These are phyloP conservation scores for Mortierella sp. DNA, from an alignment of 371 early-diverging fungal species.

Conservation along the genomic window DNA sequence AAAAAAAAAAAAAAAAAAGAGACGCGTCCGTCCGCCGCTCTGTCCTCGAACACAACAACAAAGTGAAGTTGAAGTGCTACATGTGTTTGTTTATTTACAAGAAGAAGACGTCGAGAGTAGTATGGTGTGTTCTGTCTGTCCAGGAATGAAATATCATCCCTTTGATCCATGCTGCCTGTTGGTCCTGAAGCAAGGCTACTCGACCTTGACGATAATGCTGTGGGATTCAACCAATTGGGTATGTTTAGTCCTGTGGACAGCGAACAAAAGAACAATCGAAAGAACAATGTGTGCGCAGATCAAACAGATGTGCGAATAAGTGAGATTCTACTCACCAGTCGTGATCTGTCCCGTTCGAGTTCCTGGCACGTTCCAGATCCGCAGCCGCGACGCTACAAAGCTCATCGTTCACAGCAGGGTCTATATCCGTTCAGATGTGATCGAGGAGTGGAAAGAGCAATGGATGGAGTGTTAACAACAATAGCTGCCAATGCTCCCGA, in stretches of 20 bases:
- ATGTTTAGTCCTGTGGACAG: background rate
- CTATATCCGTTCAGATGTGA: constrained; percentile 25
- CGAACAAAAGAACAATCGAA: background rate
- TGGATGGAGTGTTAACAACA: background rate
- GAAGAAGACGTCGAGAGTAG: background rate
- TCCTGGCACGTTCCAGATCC: constrained; percentile 72
- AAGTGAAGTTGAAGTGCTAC: background rate
- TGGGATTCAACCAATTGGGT: background rate
- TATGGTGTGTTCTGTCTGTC: background rate
- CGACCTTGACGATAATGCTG: constrained; percentile 8
- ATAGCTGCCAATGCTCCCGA: too few relatives aligned
- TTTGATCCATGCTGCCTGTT: background rate
- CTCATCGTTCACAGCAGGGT: constrained; percentile 74
- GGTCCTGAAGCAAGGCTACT: background rate
- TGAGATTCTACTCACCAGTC: constrained; percentile 67
- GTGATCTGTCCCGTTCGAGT: constrained; percentile 76
- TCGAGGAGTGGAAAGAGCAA: background rate
- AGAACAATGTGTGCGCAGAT: background rate
- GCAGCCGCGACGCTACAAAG: constrained; percentile 73
- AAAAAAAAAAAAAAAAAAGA: background rate
- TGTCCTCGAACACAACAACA: too few relatives aligned
- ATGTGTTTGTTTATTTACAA: constrained; percentile 2
- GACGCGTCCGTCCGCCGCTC: background rate
- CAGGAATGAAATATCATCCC: background rate
- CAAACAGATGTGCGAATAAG: background rate